A percentile compares a stretch with the other conserved stretches of the same genome.
phyloP scores from a whole-genome alignment of 371 early-diverging fungal species.

The Rhizomucor pusillus region DNA sequence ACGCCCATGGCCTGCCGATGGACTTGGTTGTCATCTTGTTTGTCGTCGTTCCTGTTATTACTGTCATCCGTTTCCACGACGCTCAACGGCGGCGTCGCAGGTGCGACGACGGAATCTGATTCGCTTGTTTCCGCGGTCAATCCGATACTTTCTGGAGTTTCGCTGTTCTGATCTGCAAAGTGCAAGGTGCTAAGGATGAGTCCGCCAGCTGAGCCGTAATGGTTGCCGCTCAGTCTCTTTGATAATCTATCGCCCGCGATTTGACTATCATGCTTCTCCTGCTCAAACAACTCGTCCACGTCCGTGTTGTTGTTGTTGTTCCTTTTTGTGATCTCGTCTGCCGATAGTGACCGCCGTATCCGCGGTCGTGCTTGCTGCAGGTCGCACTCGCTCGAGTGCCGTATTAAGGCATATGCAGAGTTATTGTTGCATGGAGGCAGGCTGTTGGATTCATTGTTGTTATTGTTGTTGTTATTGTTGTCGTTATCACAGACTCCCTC shows the following conservation, averaged over 20 bases:
- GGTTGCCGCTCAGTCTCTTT: conserved; percentile 47
- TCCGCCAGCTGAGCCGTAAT: conserved; percentile 51
- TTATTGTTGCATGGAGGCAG: neutral
- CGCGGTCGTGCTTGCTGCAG: neutral
- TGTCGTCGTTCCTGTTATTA: neutral
- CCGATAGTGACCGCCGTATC: neutral
- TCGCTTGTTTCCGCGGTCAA: conserved; percentile 13
- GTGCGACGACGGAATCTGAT: conserved; percentile 13
- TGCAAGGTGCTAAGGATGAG: conserved; percentile 31
- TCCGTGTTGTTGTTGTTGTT: conserved; percentile 27
- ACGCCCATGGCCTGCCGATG: conserved; percentile 7
- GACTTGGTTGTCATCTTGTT: neutral
- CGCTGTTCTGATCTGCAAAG: conserved; percentile 9
- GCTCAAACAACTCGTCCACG: conserved; percentile 14
- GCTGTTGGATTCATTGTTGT: neutral
- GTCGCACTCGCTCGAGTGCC: neutral
- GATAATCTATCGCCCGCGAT: conserved; percentile 26
- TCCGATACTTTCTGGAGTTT: conserved; percentile 4
- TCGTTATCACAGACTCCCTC: neutral
- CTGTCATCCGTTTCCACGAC: conserved; percentile 1
- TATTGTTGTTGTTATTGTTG: neutral
- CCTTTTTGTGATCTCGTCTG: conserved; percentile 7
- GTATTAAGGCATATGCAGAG: neutral
- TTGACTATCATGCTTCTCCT: conserved; percentile 16
- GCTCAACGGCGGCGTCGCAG: conserved; percentile 5